These are phyloP conservation scores for Phalaenopsis equestris DNA, from an alignment of 106 monocot genomes.

Conservation along the genomic window DNA sequence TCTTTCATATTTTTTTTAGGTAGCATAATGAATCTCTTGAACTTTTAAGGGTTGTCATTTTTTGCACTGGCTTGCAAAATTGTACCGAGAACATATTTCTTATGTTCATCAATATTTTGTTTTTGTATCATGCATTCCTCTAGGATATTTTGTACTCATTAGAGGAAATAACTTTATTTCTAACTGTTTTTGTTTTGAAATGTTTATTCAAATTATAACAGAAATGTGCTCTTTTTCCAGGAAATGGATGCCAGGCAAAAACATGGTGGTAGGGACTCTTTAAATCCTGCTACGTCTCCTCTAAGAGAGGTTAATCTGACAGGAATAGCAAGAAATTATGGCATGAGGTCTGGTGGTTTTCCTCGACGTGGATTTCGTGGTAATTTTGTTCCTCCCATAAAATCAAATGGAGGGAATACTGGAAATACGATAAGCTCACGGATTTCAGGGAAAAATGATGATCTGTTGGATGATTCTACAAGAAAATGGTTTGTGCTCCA, in stretches of 20 bases:
- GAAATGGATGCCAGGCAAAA: constrained; percentile 75
- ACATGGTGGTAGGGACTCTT: constrained; percentile 30
- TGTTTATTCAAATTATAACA: background rate
- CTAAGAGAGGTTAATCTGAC: constrained; percentile 39
- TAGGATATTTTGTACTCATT: background rate
- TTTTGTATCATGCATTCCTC: background rate
- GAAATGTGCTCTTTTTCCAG: constrained; percentile 25
- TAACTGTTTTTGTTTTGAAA: background rate
- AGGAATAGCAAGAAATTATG: constrained; percentile 45
- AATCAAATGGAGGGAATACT: constrained; percentile 54
- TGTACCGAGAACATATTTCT: background rate
- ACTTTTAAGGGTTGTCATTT: background rate
- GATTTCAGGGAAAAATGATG: constrained; percentile 63
- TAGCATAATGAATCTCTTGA: background rate
- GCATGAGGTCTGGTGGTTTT: constrained; percentile 51
- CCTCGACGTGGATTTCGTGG: constrained; percentile 84
- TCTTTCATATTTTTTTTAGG: too few species aligned
- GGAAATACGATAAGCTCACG: constrained; percentile 44
- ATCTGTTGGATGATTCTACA: constrained; percentile 83
- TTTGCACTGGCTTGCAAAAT: background rate
- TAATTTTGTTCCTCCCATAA: constrained; percentile 96
- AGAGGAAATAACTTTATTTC: background rate
- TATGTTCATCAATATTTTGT: background rate
- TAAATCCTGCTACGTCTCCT: constrained; percentile 38
- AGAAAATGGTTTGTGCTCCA: constrained; percentile 72